Evolutionary conservation across 192 early-diverging fungal genomes (phyloP).

Genomic region (Backusella mclennaniae): DNA sequence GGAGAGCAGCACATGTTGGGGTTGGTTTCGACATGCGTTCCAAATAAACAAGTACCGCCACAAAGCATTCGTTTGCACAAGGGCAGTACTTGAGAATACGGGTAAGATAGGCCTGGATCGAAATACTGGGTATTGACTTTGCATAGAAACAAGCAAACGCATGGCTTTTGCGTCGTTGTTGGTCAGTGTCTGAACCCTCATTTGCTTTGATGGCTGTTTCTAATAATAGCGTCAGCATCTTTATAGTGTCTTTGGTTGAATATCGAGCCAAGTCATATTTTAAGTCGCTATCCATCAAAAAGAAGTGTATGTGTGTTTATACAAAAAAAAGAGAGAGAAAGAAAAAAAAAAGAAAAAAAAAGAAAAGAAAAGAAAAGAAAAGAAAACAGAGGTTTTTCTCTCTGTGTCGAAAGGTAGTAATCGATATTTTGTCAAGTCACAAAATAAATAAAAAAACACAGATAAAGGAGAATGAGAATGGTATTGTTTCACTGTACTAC

Average conservation of each 20-base stretch:
- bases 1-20: slow-evolving; percentile 53
- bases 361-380: neutral
- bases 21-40: slow-evolving; percentile 78
- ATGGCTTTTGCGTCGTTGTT: slow-evolving; percentile 74
- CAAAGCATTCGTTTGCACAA: slow-evolving; percentile 87
- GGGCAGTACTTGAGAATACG: slow-evolving; percentile 95
- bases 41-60: slow-evolving; percentile 87
- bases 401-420: too few relatives aligned
- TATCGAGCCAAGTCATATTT: slow-evolving; percentile 47
- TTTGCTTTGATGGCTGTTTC: slow-evolving; percentile 55
- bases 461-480: too few relatives aligned
- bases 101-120: slow-evolving; percentile 78
- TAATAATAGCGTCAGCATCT: slow-evolving; percentile 59
- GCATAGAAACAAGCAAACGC: slow-evolving; percentile 85
- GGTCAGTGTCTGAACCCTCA: slow-evolving; percentile 81
- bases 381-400: too few relatives aligned
- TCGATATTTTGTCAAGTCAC: too few relatives aligned
- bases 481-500: too few relatives aligned
- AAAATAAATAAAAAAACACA: too few relatives aligned
- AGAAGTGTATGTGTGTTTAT: neutral
- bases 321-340: neutral
- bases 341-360: neutral
- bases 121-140: slow-evolving; percentile 85
- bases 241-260: slow-evolving; percentile 54
- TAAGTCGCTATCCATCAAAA: neutral